Evolutionary conservation across 805 yeast species (phyloP).

Genomic region (Yamadazyma nakazawae): DNA sequence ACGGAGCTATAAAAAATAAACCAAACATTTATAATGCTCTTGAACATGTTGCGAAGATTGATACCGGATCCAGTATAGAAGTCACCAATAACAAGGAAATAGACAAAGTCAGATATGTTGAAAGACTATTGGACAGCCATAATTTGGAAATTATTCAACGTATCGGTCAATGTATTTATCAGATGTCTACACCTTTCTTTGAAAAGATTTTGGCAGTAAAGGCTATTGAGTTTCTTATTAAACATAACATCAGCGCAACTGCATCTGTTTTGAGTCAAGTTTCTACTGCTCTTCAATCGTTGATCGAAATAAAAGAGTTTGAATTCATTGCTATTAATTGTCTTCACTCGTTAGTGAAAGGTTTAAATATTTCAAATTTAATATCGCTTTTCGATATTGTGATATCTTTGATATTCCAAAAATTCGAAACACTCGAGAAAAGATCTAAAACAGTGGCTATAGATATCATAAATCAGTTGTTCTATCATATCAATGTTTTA

Average conservation of each 20-base stretch:
- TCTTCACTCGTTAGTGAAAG: slow-evolving; percentile 59
- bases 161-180: slow-evolving; percentile 75
- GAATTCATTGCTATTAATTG: slow-evolving; percentile 62
- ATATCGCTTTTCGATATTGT: slow-evolving; percentile 70
- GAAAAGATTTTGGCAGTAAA: slow-evolving; percentile 69
- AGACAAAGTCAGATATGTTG: slow-evolving; percentile 19
- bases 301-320: slow-evolving; percentile 60
- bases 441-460: slow-evolving; percentile 51
- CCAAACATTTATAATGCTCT: slow-evolving; percentile 42
- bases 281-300: slow-evolving; percentile 79
- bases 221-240: slow-evolving; percentile 69
- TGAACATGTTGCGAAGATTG: slow-evolving; percentile 33
- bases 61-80: not conserved
- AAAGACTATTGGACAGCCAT: slow-evolving; percentile 45
- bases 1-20: slow-evolving; percentile 27
- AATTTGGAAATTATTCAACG: slow-evolving; percentile 74
- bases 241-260: slow-evolving; percentile 51
- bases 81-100: not conserved
- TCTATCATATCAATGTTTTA: slow-evolving; percentile 28
- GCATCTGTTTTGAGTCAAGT: slow-evolving; percentile 72
- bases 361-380: slow-evolving; percentile 54
- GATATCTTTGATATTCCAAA: slow-evolving; percentile 68
- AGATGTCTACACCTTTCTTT: slow-evolving; percentile 66
- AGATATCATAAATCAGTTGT: slow-evolving; percentile 43
- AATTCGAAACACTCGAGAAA: slow-evolving; percentile 51